These are phyloP conservation scores for Paracorniculantispora psalliotae DNA, from an alignment of 2,329 filamentous ascomycete genomes.

Conservation along the genomic window DNA sequence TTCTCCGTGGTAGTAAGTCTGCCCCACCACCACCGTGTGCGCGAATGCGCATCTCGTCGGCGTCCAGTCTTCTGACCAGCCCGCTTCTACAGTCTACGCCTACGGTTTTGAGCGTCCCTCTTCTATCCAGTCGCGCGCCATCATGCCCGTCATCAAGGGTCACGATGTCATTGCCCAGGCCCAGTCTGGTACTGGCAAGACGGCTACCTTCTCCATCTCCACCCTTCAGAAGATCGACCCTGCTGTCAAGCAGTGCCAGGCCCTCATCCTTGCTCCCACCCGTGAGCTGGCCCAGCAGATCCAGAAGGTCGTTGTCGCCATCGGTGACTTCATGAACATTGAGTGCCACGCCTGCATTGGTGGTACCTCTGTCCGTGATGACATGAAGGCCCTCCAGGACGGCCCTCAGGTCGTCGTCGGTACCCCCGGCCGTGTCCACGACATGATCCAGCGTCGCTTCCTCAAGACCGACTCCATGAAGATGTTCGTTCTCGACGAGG, in stretches of 20 bases:
- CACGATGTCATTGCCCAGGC: conserved; percentile 99
- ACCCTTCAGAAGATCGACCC: conserved; percentile 98
- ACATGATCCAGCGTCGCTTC: conserved; percentile 99
- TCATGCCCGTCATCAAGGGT: conserved; percentile 99
- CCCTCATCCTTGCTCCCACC: conserved; percentile 93
- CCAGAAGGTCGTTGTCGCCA: conserved; percentile 97
- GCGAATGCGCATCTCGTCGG: neutral
- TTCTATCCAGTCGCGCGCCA: conserved; percentile 99
- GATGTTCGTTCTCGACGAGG: conserved; percentile 99
- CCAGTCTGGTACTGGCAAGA: conserved; percentile 99
- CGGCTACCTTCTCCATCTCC: conserved; percentile 98
- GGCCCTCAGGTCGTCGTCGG: conserved; percentile 97
- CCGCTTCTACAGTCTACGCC: conserved; percentile 66
- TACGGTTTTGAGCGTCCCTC: conserved; percentile 99
- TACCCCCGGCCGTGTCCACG: conserved; percentile 95
- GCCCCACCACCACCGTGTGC: conserved; percentile 13
- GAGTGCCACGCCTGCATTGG: conserved; percentile 99
- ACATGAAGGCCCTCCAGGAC: conserved; percentile 96
- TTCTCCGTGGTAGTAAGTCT: conserved; percentile 78
- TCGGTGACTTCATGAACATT: conserved; percentile 99
- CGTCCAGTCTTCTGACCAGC: conserved; percentile 21
- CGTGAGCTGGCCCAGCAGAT: conserved; percentile 99
- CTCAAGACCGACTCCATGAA: conserved; percentile 98
- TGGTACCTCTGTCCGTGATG: conserved; percentile 94
- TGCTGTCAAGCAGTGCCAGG: conserved; percentile 93